Percentiles rank a stretch among this genome's conserved stretches.
Evolutionary conservation across 768 basidiomycete genomes (phyloP).

Genomic region (Tulasnella sp.): DNA sequence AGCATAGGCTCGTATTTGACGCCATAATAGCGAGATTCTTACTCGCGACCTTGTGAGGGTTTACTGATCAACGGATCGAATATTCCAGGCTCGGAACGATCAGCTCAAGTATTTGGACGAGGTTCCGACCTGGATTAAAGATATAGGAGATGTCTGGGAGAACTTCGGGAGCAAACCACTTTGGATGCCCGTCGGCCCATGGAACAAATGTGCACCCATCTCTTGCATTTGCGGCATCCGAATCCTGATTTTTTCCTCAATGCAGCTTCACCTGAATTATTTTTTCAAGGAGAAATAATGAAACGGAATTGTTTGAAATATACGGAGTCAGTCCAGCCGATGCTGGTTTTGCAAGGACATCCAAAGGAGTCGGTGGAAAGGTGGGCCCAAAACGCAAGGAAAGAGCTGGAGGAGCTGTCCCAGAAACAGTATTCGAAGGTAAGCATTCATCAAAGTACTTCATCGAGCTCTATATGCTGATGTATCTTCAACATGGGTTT

Average conservation of each 20-base stretch:
- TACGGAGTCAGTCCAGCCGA: neutral
- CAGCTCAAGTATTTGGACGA: neutral
- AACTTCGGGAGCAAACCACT: neutral
- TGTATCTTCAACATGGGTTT: neutral
- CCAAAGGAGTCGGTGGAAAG: neutral
- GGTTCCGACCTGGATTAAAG: neutral
- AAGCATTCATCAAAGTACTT: neutral
- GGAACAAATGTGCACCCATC: neutral
- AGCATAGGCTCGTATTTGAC: neutral
- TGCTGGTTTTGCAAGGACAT: neutral
- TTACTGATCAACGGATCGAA: neutral
- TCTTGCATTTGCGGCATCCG: neutral
- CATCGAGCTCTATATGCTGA: neutral
- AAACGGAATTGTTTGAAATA: neutral
- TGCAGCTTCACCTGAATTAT: neutral
- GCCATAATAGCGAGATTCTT: neutral
- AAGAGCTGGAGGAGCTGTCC: neutral
- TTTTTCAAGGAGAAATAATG: neutral
- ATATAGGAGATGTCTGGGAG: conserved; percentile 20
- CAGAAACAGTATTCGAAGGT: neutral
- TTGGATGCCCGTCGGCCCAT: conserved; percentile 14
- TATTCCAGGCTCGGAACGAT: neutral
- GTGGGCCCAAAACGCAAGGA: neutral
- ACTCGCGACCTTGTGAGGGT: neutral
- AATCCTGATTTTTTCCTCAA: neutral